Percentiles rank a stretch among this genome's conserved stretches.
phyloP scores from a whole-genome alignment of 2,329 filamentous ascomycete species.

The Fusarium concolor region DNA sequence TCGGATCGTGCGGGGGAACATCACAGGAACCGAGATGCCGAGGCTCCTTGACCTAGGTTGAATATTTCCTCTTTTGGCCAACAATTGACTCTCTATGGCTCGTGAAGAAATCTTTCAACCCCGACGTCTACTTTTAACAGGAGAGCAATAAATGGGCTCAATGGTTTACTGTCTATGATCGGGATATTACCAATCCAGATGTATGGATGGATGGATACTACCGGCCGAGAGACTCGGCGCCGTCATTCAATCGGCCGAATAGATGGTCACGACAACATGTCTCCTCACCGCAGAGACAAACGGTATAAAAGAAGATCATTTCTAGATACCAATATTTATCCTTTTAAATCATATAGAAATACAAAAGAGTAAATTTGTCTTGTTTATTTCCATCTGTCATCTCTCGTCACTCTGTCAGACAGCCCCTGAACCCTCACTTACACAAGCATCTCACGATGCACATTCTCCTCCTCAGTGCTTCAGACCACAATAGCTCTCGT shows the following conservation, averaged over 20 bases:
- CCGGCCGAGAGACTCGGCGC: conserved; percentile 39
- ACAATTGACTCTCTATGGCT: conserved; percentile 6
- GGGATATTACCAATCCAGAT: not conserved
- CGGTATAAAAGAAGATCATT: conserved; percentile 19
- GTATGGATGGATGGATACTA: not conserved
- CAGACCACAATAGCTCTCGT: conserved; percentile 59
- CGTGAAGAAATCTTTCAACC: not conserved
- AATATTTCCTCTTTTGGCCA: conserved; percentile 17
- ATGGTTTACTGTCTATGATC: not conserved
- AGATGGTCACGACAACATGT: not conserved
- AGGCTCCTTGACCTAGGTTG: conserved; percentile 18
- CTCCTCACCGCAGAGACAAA: not conserved
- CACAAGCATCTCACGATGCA: conserved; percentile 13
- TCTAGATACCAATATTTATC: not conserved
- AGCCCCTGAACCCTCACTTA: conserved; percentile 1
- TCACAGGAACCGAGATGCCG: conserved; percentile 37
- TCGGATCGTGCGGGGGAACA: conserved; percentile 35
- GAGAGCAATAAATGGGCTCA: not conserved
- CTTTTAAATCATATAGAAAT: not conserved
- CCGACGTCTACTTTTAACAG: not conserved
- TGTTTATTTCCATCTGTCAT: too few relatives aligned
- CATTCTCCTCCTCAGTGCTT: conserved; percentile 61
- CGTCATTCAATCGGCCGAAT: conserved; percentile 43
- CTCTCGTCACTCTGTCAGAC: not conserved
- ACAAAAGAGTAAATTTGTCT: not conserved